Conservation (phyloP, 345 rosid genomes). For the Fremontodendron californicum region DNA sequence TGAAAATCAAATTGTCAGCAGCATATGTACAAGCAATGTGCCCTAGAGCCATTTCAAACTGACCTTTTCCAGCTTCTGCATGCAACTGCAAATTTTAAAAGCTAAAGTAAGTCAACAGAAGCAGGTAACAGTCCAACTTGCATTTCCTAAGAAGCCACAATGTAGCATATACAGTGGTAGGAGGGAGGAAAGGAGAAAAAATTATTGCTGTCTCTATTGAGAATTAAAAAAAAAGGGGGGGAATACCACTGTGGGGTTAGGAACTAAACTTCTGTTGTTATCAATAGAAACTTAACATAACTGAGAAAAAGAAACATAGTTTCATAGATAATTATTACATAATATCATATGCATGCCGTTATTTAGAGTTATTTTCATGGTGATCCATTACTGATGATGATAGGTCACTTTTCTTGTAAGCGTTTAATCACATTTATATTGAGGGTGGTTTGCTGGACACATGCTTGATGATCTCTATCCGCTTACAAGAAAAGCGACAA, state of each 20-base stretch:
- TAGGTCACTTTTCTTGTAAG: background rate
- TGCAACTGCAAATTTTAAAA: constrained; percentile 47
- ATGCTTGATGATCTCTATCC: background rate
- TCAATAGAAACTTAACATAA: background rate
- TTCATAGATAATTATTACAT: background rate
- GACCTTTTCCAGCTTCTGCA: constrained; percentile 90
- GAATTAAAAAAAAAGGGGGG: too few species aligned
- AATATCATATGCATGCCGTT: background rate
- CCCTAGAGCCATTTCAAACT: constrained; percentile 74
- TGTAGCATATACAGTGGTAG: background rate
- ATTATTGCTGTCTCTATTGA: background rate
- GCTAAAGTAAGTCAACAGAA: constrained; percentile 1
- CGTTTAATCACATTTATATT: background rate
- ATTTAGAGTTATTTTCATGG: background rate
- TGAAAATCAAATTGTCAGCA: constrained; percentile 75
- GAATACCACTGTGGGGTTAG: too few species aligned
- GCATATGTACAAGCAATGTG: constrained; percentile 48
- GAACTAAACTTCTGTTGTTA: background rate
- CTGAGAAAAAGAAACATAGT: background rate
- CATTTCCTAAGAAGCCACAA: background rate
- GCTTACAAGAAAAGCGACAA: background rate
- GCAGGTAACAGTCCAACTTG: constrained; percentile 6
- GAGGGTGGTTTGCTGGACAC: background rate
- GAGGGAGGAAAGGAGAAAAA: background rate
- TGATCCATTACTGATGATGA: background rate